Conservation (phyloP, 1,139 yeast species). For the Protomyces arabidopsidicola region DNA sequence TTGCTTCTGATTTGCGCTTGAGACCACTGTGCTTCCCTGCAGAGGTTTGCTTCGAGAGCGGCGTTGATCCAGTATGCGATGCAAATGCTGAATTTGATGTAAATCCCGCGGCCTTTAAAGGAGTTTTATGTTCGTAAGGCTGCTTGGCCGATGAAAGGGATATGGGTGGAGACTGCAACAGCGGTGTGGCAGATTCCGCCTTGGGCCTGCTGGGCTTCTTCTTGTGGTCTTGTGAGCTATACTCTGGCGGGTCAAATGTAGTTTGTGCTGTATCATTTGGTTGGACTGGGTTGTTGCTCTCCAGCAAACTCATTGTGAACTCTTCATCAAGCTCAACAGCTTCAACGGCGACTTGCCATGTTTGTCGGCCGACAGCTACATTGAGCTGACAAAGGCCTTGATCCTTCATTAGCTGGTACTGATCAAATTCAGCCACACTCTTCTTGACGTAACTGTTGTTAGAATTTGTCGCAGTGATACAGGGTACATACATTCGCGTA, state of each 20-base stretch:
- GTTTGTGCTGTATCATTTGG: background rate
- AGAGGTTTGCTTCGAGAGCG: background rate
- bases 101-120: too few relatives aligned
- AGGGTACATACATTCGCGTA: background rate
- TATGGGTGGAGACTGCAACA: background rate
- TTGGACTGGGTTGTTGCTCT: background rate
- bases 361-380: constrained; percentile 5
- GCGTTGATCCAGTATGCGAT: background rate
- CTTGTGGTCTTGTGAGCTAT: background rate
- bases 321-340: constrained; percentile 15
- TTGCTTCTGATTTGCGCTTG: background rate
- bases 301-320: constrained; percentile 17
- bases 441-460: constrained; percentile 7
- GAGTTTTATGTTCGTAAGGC: too few relatives aligned
- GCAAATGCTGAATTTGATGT: too few relatives aligned
- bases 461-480: background rate
- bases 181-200: background rate
- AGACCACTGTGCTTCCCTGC: background rate
- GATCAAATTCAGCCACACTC: constrained; percentile 16
- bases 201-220: background rate
- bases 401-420: constrained; percentile 8
- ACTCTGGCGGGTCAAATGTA: background rate
- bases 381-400: constrained; percentile 11
- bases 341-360: constrained; percentile 21
- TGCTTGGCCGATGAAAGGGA: too few relatives aligned